phyloP scores from a whole-genome alignment of 2,329 filamentous ascomycete species.

The Laburnicola sp. region DNA sequence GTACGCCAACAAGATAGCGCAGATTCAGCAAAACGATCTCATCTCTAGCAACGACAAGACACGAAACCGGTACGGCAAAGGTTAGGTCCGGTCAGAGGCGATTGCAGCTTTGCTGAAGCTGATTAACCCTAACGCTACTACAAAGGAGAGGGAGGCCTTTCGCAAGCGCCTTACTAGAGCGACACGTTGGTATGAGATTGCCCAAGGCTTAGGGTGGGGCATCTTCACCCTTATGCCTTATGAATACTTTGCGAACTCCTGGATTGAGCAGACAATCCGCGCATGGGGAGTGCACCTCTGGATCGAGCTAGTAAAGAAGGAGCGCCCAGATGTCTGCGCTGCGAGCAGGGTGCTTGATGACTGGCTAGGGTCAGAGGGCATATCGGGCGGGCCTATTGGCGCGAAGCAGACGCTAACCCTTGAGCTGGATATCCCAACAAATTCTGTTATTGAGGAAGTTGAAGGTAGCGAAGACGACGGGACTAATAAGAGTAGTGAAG shows the following conservation, averaged over 20 bases:
- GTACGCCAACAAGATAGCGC: not conserved
- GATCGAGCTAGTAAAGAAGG: not conserved
- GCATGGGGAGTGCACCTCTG: not conserved
- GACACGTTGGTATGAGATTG: slow-evolving; percentile 4
- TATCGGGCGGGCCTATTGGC: not conserved
- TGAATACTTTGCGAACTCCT: slow-evolving; percentile 2
- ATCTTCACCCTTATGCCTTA: slow-evolving; percentile 5
- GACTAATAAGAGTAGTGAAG: too few relatives aligned
- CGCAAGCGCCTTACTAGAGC: not conserved
- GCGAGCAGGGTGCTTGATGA: not conserved
- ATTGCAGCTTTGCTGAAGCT: not conserved
- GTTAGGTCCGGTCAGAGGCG: not conserved
- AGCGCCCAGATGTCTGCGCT: not conserved
- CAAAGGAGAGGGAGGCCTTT: not conserved
- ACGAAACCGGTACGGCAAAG: too few relatives aligned
- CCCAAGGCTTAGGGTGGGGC: slow-evolving; percentile 1
- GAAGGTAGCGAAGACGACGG: too few relatives aligned
- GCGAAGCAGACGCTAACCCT: not conserved
- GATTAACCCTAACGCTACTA: too few relatives aligned
- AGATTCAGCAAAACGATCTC: not conserved
- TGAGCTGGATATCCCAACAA: not conserved
- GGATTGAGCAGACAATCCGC: slow-evolving; percentile 1
- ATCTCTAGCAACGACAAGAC: too few relatives aligned
- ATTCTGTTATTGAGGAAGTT: too few relatives aligned
- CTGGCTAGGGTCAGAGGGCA: slow-evolving; percentile 7